Conservation (phyloP, 768 basidiomycete species). For the Serendipita sp. region DNA sequence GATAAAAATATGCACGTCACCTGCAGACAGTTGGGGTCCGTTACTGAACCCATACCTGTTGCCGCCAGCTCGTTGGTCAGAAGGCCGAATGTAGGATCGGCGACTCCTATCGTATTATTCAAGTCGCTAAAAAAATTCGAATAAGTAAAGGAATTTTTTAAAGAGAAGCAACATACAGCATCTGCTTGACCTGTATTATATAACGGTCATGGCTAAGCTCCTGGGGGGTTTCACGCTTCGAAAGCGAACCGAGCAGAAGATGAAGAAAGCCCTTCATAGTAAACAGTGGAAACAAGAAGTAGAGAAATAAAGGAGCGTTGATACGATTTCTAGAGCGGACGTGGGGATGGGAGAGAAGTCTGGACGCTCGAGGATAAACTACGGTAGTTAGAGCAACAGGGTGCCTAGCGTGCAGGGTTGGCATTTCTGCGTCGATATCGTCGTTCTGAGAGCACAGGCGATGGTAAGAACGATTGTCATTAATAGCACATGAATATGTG, state of each 20-base stretch:
- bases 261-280: not conserved
- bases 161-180: not conserved
- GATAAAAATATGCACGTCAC: not conserved
- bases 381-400: not conserved
- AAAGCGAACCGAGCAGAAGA: not conserved
- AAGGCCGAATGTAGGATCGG: not conserved
- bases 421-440: no score
- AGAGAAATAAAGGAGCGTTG: slow-evolving; percentile 1
- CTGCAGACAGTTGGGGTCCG: slow-evolving; percentile 3
- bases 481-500: no score
- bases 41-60: slow-evolving; percentile 1
- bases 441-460: no score
- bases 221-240: not conserved
- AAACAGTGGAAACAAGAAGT: not conserved
- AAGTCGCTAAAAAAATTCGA: not conserved
- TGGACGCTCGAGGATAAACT: not conserved
- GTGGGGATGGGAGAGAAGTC: not conserved
- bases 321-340: not conserved
- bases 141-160: not conserved
- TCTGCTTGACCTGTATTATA: not conserved
- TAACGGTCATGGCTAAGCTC: slow-evolving; percentile 3
- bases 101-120: not conserved
- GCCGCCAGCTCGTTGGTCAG: not conserved
- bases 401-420: not conserved
- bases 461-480: no score